Conservation (phyloP, 2,329 filamentous ascomycete species). For the Reticulascus tulasneorum region DNA sequence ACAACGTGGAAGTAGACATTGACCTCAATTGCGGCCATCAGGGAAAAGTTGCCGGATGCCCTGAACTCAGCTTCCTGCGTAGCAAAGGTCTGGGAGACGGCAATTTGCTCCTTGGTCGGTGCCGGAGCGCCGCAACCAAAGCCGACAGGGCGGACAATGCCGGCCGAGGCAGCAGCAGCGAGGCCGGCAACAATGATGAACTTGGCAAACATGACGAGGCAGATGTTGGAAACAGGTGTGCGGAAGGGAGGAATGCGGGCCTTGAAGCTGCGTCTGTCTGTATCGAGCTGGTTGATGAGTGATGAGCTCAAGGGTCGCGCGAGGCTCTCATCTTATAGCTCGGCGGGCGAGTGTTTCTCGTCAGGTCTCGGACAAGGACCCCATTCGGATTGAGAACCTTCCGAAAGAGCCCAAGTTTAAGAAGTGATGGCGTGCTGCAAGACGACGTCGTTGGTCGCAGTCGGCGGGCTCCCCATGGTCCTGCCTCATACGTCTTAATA, state of each 20-base stretch:
- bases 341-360: too few species aligned
- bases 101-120: conserved; percentile 7
- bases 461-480: too few species aligned
- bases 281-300: too few species aligned
- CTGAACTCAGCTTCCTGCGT: conserved; percentile 10
- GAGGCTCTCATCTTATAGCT: too few species aligned
- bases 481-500: too few species aligned
- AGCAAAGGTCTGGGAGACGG: conserved; percentile 14
- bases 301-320: too few species aligned
- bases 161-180: conserved; percentile 5
- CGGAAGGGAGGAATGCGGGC: background rate
- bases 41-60: conserved; percentile 12
- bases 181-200: conserved; percentile 4
- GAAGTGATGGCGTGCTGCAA: too few species aligned
- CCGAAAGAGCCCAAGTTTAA: too few species aligned
- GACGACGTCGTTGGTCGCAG: too few species aligned
- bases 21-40: conserved; percentile 24
- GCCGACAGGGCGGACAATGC: background rate
- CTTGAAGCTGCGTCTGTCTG: conserved; percentile 3
- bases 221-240: too few species aligned
- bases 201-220: conserved; percentile 5
- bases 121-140: conserved; percentile 4
- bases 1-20: conserved; percentile 37
- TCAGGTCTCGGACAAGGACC: too few species aligned
- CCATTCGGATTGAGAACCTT: too few species aligned